These are phyloP conservation scores for Exophiala alcalophila DNA, from an alignment of 2,329 filamentous ascomycete species.

Conservation along the genomic window DNA sequence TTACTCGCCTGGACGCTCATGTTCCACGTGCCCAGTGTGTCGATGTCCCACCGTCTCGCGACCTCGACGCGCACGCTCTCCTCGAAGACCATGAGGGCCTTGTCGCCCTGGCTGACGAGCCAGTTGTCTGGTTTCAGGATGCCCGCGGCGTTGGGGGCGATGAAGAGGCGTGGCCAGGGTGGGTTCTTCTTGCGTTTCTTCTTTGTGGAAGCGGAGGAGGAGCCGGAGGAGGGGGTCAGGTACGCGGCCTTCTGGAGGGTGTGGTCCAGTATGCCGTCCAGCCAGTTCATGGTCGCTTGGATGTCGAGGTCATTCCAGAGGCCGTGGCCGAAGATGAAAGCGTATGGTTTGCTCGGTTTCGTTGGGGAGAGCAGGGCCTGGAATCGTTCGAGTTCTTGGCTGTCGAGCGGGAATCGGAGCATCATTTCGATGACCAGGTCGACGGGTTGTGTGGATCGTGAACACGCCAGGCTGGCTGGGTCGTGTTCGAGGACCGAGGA, in stretches of 20 bases:
- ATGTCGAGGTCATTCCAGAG: constrained; percentile 50
- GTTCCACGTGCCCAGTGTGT: constrained; percentile 51
- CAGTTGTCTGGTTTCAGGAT: constrained; percentile 48
- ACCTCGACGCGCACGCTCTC: constrained; percentile 39
- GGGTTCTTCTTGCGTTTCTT: background rate
- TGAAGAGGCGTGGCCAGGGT: constrained; percentile 35
- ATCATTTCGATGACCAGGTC: constrained; percentile 47
- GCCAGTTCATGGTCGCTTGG: constrained; percentile 44
- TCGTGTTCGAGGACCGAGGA: constrained; percentile 45
- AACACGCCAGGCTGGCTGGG: constrained; percentile 43
- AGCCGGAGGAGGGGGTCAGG: too few species aligned
- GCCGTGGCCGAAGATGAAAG: constrained; percentile 49
- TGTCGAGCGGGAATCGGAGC: constrained; percentile 43
- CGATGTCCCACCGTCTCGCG: constrained; percentile 39
- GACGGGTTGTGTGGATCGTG: constrained; percentile 34
- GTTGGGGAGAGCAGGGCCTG: constrained; percentile 35
- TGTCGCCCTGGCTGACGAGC: constrained; percentile 48
- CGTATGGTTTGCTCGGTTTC: constrained; percentile 37
- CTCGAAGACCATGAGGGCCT: constrained; percentile 48
- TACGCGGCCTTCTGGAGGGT: constrained; percentile 66
- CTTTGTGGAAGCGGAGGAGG: too few species aligned
- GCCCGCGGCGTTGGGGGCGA: constrained; percentile 49
- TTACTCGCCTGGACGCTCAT: constrained; percentile 50
- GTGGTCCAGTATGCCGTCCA: constrained; percentile 83
- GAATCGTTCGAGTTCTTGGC: constrained; percentile 42